Evolutionary conservation across 257 asterid species (phyloP), one percentile per base, ranked within the genome.

Genomic region (Solanum medicagineum): DNA sequence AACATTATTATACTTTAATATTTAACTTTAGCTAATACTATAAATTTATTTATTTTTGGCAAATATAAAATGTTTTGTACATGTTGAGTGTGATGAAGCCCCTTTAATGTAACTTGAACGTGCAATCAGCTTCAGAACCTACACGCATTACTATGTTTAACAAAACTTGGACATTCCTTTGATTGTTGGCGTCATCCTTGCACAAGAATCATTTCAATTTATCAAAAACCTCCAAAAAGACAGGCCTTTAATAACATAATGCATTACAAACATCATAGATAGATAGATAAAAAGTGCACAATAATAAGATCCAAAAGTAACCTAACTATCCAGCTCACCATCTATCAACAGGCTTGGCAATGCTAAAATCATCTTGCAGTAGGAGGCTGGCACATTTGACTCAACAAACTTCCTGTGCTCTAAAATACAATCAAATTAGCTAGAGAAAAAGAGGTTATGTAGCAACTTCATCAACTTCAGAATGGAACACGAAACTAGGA

Each of bases 391-490:
- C 59, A 77, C 3, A 24, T 63, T 26, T 63, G 6, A 45, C 63
- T 51, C 83, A 77, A 51, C 83, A 77, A 51, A 24, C 29, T 79
- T 79, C 83, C 65, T 53, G 60, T 2, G 49, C 56, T 45, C 81
- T 70, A 73, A 71, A 44, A 40, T 17, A 10, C 40, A 16, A 70
- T 4, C 2, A 8, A 45, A 77, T 16, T 26, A 73, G 40, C 83
- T 53, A 79, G 56, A 66, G 66, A 77, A 84, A 70, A 62, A 66
- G 55, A 59, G 54, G 54, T 89, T 88, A 94, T 19, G 98, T 94
- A 66, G 98, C 97, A 36, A 91, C 86, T 88, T 95, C 98, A 84
- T 95, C 98, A 17, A 95, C 98, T 89, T 93, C 97, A 17, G 98
- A 95, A 89, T 95, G 91, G 91, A 95, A 94, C 14, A 94, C 97